Base-by-base conservation (phyloP, 345 rosid species). In the Zanthoxylum bungeanum region DNA sequence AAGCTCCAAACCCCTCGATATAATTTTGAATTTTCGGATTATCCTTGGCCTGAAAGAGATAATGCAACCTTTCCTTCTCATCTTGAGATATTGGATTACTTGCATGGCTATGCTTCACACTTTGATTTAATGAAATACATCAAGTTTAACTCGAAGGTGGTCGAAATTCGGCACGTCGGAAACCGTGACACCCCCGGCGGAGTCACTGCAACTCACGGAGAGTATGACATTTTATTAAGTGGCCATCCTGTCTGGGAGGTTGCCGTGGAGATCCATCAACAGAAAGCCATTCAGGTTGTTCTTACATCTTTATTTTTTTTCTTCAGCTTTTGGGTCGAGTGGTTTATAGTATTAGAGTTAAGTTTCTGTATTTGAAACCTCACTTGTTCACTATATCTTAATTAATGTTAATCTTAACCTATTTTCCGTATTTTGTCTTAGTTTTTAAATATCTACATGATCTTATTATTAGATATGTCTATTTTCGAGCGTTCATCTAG, bases 161-260 rank as follows among this genome's bases (percentile, higher is more conserved):
- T 84, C 8, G 68, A 72, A 64, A 71, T 79, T 53, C 70, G 83
- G 25, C 77, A 49, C 46, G 10, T 76, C 2, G 78, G 81, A 39
- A 58, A 24, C 40, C 7, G 39, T 6, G 68, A 52, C 56, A 39
- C 52, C 56, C 12, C 25, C n/a, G n/a, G n/a, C n/a, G n/a, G 19
- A 3, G 30, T 58, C 9, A 63, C 53, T 10, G 17, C 14, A 49
- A 24, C 42, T 31, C 30, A 61, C 0, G 75, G 64, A 28, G 82
- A 78, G 42, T 78, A 71, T 62, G 80, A 78, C 8, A 0, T 70
- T 64, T 68, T 81, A 4, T 64, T 84, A 56, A 40, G 11, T 0
- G 87, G 83, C 21, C 73, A 59, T 59, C 83, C 85, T 49, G 76
- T 74, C 10, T 84, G 87, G 87, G 83, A 84, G 66, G 85, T 84